These are phyloP conservation scores for Nidularia sp. DNA, from an alignment of 768 basidiomycete genomes.

Conservation along the genomic window DNA sequence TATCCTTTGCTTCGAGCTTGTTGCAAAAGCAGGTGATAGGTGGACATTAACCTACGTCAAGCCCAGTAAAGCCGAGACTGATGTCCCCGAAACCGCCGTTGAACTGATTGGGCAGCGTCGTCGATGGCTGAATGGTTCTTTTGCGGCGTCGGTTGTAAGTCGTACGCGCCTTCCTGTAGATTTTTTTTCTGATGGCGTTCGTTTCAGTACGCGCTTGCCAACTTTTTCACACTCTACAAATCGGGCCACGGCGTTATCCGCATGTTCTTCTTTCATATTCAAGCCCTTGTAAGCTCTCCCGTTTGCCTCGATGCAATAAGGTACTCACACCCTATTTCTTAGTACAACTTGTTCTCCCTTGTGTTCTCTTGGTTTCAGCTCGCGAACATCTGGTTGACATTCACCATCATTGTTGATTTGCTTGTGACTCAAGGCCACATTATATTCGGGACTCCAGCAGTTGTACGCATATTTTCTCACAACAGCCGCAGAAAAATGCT, in stretches of 20 bases:
- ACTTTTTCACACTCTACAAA: slow-evolving; percentile 68
- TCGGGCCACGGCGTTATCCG: slow-evolving; percentile 85
- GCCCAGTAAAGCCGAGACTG: slow-evolving; percentile 93
- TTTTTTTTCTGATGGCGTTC: slow-evolving; percentile 70
- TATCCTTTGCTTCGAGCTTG: slow-evolving; percentile 95
- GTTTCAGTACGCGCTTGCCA: neutral
- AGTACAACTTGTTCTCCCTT: slow-evolving; percentile 85
- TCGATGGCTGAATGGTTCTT: slow-evolving; percentile 95
- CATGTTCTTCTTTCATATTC: slow-evolving; percentile 96
- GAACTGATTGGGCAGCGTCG: slow-evolving; percentile 95
- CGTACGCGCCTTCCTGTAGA: neutral
- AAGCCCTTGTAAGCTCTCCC: slow-evolving; percentile 65
- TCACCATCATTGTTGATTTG: slow-evolving; percentile 91
- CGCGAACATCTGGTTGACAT: slow-evolving; percentile 93
- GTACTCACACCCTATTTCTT: neutral
- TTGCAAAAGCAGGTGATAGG: slow-evolving; percentile 80
- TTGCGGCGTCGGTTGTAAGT: slow-evolving; percentile 85
- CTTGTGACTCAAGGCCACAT: slow-evolving; percentile 49
- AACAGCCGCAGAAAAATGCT: no score
- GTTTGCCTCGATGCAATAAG: slow-evolving; percentile 2
- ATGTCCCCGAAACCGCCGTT: slow-evolving; percentile 89
- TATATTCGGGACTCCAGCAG: slow-evolving; percentile 67
- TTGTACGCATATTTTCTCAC: slow-evolving; percentile 45
- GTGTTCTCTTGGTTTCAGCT: slow-evolving; percentile 92
- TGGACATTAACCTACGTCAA: slow-evolving; percentile 94